Evolutionary conservation across 768 basidiomycete genomes (phyloP), one percentile per base, ranked within the genome.

Genomic region (Suillus placidus): DNA sequence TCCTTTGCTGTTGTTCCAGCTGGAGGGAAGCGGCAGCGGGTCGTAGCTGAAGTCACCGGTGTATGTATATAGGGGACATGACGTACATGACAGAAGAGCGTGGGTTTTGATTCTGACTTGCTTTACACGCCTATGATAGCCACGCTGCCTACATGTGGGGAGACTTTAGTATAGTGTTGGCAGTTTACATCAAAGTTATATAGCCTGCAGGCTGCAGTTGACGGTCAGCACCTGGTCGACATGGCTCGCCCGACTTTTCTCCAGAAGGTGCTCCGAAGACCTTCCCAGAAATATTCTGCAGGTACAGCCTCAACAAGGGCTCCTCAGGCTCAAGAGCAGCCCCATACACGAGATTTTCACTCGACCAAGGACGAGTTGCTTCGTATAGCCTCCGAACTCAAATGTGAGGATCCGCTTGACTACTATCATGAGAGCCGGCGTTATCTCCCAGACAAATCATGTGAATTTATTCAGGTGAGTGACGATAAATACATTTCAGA

Each of bases 221-320:
- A 34, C 20, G 20, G 32, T 55, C 54, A 34, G 32, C 20, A 35
- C 20, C 9, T 32, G 26, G 12, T 14, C 23, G 42, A 45, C 37
- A 87, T 87, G 87, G 76, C 79, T 35, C 86, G 83, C 71, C 85
- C 87, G 56, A 85, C 86, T 6, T 72, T 88, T 57, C 70, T 88
- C 61, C 90, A 92, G 74, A 81, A 80, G 47, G 74, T 91, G 52
- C 80, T 93, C 51, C 84, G 86, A 61, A 74, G 81, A 61, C 91
- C 91, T 13, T 90, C 90, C 1, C 87, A 90, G 72, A 77, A 82
- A 0, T 92, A 92, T 74, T 71, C 81, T 0, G 67, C 55, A 37
- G 63, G 68, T 38, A 51, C 14, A 10, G 34, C 47, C 23, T 38
- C 55, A 56, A 56, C 23, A 7, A 38, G 23, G 57, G 30, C 61